These are phyloP conservation scores for Monosporascus ibericus DNA, from an alignment of 2,329 filamentous ascomycete genomes.

Conservation along the genomic window DNA sequence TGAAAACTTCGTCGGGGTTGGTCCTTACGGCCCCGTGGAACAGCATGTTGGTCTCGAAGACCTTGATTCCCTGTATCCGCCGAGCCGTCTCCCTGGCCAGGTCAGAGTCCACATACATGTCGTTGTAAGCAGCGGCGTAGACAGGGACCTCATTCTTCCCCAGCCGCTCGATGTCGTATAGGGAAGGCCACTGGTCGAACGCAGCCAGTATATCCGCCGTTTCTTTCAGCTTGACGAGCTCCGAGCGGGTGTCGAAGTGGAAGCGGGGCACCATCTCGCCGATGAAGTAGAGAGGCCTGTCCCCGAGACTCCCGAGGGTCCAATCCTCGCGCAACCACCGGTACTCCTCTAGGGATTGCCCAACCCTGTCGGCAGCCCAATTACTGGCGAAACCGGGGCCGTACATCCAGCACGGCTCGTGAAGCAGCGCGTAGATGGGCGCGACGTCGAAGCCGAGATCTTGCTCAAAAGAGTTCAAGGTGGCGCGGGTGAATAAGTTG, in stretches of 20 bases:
- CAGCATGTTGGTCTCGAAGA: conserved; percentile 79
- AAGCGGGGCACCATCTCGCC: conserved; percentile 90
- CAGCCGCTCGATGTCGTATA: conserved; percentile 73
- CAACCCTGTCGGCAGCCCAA: conserved; percentile 69
- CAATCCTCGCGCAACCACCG: conserved; percentile 43
- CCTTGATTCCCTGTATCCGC: conserved; percentile 69
- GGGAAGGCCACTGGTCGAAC: conserved; percentile 61
- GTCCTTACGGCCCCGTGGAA: conserved; percentile 78
- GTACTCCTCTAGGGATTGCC: conserved; percentile 41
- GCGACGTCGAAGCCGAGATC: conserved; percentile 66
- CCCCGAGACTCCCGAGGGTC: conserved; percentile 28
- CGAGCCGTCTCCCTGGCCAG: conserved; percentile 67
- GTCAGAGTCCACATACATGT: conserved; percentile 86
- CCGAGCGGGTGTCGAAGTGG: conserved; percentile 75
- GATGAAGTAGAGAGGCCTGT: conserved; percentile 66
- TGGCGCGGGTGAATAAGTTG: conserved; percentile 67
- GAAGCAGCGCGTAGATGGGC: conserved; percentile 78
- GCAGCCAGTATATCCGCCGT: conserved; percentile 67
- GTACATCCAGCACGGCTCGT: conserved; percentile 84
- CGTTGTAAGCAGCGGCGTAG: conserved; percentile 80
- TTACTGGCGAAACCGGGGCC: conserved; percentile 55
- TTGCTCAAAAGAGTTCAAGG: conserved; percentile 62
- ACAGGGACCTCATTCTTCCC: conserved; percentile 75
- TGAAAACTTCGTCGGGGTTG: conserved; percentile 70
- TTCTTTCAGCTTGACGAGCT: conserved; percentile 62